Base-by-base conservation (phyloP, 2,329 filamentous ascomycete species). In the Tolypocladium capitatum region DNA sequence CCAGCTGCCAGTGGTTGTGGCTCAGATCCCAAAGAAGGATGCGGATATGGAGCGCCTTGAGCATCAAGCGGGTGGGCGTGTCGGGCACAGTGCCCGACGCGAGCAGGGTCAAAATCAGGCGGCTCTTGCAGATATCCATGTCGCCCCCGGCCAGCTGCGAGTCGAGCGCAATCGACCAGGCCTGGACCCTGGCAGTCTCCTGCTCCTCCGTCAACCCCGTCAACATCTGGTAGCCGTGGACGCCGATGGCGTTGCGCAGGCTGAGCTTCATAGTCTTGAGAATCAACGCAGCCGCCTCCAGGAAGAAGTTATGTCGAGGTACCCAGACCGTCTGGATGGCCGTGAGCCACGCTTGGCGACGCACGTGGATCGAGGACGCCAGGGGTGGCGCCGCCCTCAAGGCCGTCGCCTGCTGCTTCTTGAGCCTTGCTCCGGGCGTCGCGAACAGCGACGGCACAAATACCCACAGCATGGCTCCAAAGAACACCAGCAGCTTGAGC, bases 291-390 rank as follows among this genome's bases (percentile, higher is more conserved):
- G 86, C 81, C 48, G 86, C 84, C 63, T 95, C 91, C 3, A 94
- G 78, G 55, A 91, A 75, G 62, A 94, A 90, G 55, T 84, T 86
- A 63, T 94, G 87, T 20, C 83, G 80, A 11, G 91, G 91, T 14
- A 96, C 86, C 78, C 89, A 94, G 24, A 95, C 86, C 4, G 85
- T 91, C 66, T 95, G 90, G 50, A 95, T 83, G 8, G 90, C 86
- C 3, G 90, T 96, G 49, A 94, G 80, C 90, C 91, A 96, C 31
- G 90, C 90, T 62, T 89, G 86, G 51, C 84, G 81, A 45, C 89
- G 83, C 42, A 94, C 84, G 55, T 92, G 80, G 48, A 94, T 88
- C 0, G 90, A 84, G 0, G 88, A 90, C 3, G 86, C 81, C 49
- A 88, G 71, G 2, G 86, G 88, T 2, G 85, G 84, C 6, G 80